Evolutionary conservation across 202 grass and related monocot genomes (phyloP), one percentile per base, ranked within the genome.

Genomic region (Brachypodium distachyon): DNA sequence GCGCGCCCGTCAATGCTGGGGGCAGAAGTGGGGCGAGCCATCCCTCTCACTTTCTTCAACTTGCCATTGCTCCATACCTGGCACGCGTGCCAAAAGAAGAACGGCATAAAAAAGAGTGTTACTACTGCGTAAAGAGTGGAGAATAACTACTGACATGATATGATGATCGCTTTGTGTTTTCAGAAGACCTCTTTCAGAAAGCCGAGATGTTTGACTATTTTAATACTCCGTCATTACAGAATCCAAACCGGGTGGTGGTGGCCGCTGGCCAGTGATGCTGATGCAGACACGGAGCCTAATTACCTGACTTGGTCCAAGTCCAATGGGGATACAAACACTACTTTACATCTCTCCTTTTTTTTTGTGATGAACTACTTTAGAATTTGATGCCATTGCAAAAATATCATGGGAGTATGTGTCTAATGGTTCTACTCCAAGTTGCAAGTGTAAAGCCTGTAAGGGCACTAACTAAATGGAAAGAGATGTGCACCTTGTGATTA

Each of bases 31-130:
- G 77, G 82, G 57, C 57, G 85, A 79, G 83, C 58, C 23, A 87
- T 58, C 37, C 90, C 86, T 46, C 74, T 92, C 90, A 77, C 86
- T 71, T 89, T 92, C 86, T 61, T 89, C 75, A 86, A 77, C 29
- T 70, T 83, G 31, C 72, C 86, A 70, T 92, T 92, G 90, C 90
- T 92, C 90, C 90, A 92, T 21, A 89, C 90, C 90, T 92, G 22
- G 72, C 70, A 86, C 34, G 66, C 61, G 54, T 62, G 23, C 39
- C 28, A 78, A 78, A 82, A 70, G 51, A 82, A 73, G 18, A 59
- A 75, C 50, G 14, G 2, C 37, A 73, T 52, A 14, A 52, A 76
- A 67, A 72, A 4, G 25, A 28, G 28, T 28, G 64, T 64, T 1
- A 14, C 25, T 54, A 6, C 63, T 48, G 54, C 27, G 9, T 17